Evolutionary conservation across 805 yeast species (phyloP).

Genomic region (Barnettozyma wickerhamii): DNA sequence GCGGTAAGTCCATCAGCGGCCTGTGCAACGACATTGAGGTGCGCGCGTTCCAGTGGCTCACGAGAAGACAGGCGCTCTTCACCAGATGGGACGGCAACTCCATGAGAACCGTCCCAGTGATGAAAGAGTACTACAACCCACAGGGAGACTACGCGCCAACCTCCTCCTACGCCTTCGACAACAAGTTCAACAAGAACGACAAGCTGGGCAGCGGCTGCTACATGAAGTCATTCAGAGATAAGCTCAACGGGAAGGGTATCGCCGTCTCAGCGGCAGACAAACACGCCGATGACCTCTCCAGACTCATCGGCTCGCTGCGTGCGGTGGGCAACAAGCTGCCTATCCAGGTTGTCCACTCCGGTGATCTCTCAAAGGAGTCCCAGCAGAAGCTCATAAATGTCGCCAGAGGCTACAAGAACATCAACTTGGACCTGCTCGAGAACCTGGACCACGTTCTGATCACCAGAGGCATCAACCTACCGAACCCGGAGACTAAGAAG

Average conservation of each 20-base stretch:
- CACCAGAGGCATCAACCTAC: constrained; percentile 1
- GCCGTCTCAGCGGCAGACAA: constrained; percentile 28
- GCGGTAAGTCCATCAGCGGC: constrained; percentile 4
- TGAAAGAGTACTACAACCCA: constrained; percentile 7
- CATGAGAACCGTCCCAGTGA: constrained; percentile 14
- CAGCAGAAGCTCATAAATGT: constrained; percentile 30
- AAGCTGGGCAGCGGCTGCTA: constrained; percentile 18
- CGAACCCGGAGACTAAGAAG: not conserved
- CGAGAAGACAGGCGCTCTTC: constrained; percentile 32
- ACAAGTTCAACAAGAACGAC: not conserved
- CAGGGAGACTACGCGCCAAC: constrained; percentile 13
- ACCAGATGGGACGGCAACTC: constrained; percentile 36
- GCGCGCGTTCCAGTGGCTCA: constrained; percentile 36
- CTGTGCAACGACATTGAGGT: constrained; percentile 32
- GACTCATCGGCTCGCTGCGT: constrained; percentile 38
- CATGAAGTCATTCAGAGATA: constrained; percentile 21
- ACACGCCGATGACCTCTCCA: constrained; percentile 26
- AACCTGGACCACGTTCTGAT: constrained; percentile 8
- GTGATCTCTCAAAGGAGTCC: constrained; percentile 28
- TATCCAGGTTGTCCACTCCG: constrained; percentile 36
- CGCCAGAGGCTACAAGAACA: constrained; percentile 24
- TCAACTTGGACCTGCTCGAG: constrained; percentile 12
- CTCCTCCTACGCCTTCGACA: not conserved
- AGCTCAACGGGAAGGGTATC: constrained; percentile 33
- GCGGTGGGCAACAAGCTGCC: constrained; percentile 34